Conservation (phyloP, 164 flowering plant species). For the Sedum album region DNA sequence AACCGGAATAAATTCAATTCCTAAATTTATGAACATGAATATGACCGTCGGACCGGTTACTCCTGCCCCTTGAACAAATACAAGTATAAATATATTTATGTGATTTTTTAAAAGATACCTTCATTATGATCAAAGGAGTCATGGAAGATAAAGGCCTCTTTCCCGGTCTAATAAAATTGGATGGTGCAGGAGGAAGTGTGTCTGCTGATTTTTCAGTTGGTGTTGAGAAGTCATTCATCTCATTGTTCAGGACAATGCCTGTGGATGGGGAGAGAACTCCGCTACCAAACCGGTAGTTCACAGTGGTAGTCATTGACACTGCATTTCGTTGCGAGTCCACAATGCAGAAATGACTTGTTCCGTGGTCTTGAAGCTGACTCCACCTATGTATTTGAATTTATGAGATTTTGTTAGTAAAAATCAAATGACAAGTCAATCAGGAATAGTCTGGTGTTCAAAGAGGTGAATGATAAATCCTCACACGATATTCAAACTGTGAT, state of each 20-base stretch:
- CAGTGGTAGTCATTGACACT: constrained; percentile 79
- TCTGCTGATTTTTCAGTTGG: constrained; percentile 52
- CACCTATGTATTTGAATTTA: too few relatives aligned
- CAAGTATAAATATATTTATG: background rate
- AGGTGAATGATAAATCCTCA: too few relatives aligned
- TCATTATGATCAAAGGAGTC: constrained; percentile 73
- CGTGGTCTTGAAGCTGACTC: too few relatives aligned
- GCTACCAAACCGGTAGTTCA: constrained; percentile 65
- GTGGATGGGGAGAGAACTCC: constrained; percentile 76
- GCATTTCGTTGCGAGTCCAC: constrained; percentile 87
- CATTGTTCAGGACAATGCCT: constrained; percentile 82
- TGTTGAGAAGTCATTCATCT: constrained; percentile 89
- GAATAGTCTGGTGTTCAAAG: too few relatives aligned
- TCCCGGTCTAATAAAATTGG: constrained; percentile 67
- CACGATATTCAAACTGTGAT: too few relatives aligned
- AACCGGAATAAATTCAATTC: too few relatives aligned
- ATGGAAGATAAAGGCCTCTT: constrained; percentile 92
- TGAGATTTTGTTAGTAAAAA: too few relatives aligned
- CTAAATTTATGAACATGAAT: too few relatives aligned
- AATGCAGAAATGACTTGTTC: constrained; percentile 58
- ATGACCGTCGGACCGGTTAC: too few relatives aligned
- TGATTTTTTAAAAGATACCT: constrained; percentile 31
- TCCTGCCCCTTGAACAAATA: background rate
- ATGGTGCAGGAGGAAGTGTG: constrained; percentile 75
- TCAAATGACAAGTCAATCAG: too few relatives aligned